Evolutionary conservation across 768 basidiomycete species (phyloP).

Genomic region (Holtermanniella nyarrowii): DNA sequence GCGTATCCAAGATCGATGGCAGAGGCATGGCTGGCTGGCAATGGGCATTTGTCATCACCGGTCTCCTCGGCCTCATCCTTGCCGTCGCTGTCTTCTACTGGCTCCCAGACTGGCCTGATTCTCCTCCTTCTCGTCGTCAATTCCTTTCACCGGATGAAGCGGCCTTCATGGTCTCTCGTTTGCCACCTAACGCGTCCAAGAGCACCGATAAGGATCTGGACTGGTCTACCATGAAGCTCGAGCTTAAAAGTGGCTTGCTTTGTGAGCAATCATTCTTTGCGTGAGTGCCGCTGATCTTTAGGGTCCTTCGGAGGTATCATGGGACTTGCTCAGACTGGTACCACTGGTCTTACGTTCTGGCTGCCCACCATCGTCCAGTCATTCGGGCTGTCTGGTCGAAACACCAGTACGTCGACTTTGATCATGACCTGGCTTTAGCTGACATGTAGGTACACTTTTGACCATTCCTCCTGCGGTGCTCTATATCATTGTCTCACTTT

Average conservation of each 20-base stretch:
- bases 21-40: slow-evolving; percentile 19
- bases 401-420: too few species aligned
- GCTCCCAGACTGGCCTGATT: slow-evolving; percentile 11
- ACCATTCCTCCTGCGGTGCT: slow-evolving; percentile 20
- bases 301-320: not conserved
- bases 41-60: slow-evolving; percentile 9
- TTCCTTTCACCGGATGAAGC: slow-evolving; percentile 24
- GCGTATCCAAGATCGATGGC: slow-evolving; percentile 18
- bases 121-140: slow-evolving; percentile 12
- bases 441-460: not conserved
- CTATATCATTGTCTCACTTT: slow-evolving; percentile 12
- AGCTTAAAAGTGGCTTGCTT: slow-evolving; percentile 12
- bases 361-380: slow-evolving; percentile 18
- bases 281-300: not conserved
- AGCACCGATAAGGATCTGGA: slow-evolving; percentile 18
- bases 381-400: too few species aligned
- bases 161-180: slow-evolving; percentile 17
- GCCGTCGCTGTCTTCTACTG: slow-evolving; percentile 4
- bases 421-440: slow-evolving; percentile 9
- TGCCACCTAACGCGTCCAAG: slow-evolving; percentile 14
- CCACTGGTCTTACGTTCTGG: slow-evolving; percentile 20
- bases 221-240: slow-evolving; percentile 8
- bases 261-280: slow-evolving; percentile 8
- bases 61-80: slow-evolving; percentile 6
- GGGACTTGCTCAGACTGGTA: not conserved